Conservation (phyloP, 2,329 filamentous ascomycete genomes). For the Trichophyton mentagrophytes region DNA sequence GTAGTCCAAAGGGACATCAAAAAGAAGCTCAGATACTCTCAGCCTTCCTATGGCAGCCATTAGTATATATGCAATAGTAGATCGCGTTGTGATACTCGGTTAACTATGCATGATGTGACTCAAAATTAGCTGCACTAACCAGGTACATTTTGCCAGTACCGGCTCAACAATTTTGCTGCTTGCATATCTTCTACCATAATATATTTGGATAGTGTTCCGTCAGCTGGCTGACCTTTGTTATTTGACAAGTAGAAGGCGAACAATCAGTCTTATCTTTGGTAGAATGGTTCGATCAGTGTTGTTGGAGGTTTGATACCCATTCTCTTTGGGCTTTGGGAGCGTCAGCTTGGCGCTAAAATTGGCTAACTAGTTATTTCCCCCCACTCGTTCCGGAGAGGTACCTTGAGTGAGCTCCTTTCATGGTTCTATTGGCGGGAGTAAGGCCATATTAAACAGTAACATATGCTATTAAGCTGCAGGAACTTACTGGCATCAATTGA, state of each 20-base stretch:
- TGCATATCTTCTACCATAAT: slow-evolving; percentile 16
- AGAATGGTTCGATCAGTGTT: background rate
- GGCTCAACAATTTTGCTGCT: slow-evolving; percentile 29
- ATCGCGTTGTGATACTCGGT: background rate
- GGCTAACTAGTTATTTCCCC: background rate
- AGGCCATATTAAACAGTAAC: no score
- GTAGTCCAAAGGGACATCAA: slow-evolving; percentile 76
- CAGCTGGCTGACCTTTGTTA: background rate
- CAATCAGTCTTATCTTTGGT: background rate
- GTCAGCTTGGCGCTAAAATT: background rate
- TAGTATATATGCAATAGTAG: background rate
- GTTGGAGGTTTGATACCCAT: background rate
- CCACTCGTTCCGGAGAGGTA: no score
- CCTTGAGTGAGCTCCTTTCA: no score
- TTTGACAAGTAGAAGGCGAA: background rate
- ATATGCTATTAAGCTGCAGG: no score
- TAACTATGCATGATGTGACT: background rate
- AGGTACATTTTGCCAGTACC: slow-evolving; percentile 4
- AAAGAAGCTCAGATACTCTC: slow-evolving; percentile 68
- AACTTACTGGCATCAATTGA: no score
- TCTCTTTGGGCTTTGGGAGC: background rate
- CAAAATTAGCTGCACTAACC: background rate
- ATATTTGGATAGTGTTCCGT: background rate
- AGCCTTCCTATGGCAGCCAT: slow-evolving; percentile 48
- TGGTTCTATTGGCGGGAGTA: no score